phyloP scores from a whole-genome alignment of 148 eudicot species.

The Diospyros kaki region DNA sequence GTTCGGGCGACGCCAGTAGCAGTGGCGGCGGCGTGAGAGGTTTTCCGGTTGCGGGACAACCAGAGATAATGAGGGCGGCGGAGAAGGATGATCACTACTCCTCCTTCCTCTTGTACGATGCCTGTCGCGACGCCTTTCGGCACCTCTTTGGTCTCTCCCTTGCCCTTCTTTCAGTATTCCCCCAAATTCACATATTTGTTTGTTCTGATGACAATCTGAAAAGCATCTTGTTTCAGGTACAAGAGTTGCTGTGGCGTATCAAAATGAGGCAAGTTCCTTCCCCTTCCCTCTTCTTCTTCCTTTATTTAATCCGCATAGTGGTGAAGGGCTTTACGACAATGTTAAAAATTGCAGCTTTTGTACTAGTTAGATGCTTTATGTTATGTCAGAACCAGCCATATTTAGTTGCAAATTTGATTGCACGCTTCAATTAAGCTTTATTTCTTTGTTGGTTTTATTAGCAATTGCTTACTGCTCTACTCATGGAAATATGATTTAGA shows the following conservation, averaged over 20 bases:
- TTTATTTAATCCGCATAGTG: no score
- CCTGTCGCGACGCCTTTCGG: conserved; percentile 96
- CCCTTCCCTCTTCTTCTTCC: not conserved
- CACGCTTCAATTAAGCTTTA: no score
- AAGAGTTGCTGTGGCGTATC: conserved; percentile 80
- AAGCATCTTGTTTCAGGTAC: conserved; percentile 51
- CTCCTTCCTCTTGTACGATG: conserved; percentile 74
- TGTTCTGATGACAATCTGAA: not conserved
- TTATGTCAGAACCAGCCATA: no score
- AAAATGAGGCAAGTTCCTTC: conserved; percentile 56
- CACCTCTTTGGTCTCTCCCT: conserved; percentile 72
- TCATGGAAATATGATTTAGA: no score
- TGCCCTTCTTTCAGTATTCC: not conserved
- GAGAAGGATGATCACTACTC: conserved; percentile 97
- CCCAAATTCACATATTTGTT: not conserved
- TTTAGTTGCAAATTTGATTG: no score
- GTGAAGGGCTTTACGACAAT: no score
- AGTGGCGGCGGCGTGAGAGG: conserved; percentile 25
- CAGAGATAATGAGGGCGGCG: conserved; percentile 97
- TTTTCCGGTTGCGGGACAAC: conserved; percentile 89
- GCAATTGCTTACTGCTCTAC: no score
- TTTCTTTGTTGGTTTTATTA: no score
- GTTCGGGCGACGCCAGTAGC: no score
- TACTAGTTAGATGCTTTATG: no score
- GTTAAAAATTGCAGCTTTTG: no score